Evolutionary conservation across 108 stramenopile genomes (phyloP), one percentile per base, ranked within the genome.

Genomic region (Asterionellopsis glacialis): DNA sequence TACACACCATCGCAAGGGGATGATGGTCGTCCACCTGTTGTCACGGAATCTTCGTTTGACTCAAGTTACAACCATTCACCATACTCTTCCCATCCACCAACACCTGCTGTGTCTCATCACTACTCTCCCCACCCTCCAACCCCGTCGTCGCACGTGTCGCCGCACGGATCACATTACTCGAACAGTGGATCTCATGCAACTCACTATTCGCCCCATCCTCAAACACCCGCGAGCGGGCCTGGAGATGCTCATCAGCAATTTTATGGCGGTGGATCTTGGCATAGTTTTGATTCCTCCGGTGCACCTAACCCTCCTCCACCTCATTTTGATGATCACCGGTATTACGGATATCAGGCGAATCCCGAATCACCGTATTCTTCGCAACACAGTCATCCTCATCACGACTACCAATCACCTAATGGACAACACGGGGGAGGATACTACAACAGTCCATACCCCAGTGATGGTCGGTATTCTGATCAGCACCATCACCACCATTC

Each of bases 11-110:
- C 55, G 4, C 33, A 33, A 33, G 33, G 33, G 2, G 33, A 7
- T 33, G 64, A 69, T 6, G 41, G 58, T 24, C 68, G 69, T 28
- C 73, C 73, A 16, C 73, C 79, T 1, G 27, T 80, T 14, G 79
- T 80, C 0, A 47, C 73, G 3, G 79, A 80, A 41, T 67, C 78
- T 16, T 80, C 79, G 24, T 81, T 81, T 57, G 80, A 81, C 48
- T 81, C 80, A 10, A 71, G 70, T 24, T 70, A 74, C 65, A 63
- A 64, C 49, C 55, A 66, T 28, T 45, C 57, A 14, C 56, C 68
- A 5, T 42, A 65, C 22, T 22, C 53, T 43, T 53, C 70, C 24
- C 67, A 73, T 39, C 77, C 77, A 4, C 49, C 72, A 4, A 79
- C 72, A 24, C 33, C 33, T 33, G 68, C 77, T 9, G 23, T 51